Evolutionary conservation across 345 rosid species (phyloP).

Genomic region (Atalantia buxifolia): DNA sequence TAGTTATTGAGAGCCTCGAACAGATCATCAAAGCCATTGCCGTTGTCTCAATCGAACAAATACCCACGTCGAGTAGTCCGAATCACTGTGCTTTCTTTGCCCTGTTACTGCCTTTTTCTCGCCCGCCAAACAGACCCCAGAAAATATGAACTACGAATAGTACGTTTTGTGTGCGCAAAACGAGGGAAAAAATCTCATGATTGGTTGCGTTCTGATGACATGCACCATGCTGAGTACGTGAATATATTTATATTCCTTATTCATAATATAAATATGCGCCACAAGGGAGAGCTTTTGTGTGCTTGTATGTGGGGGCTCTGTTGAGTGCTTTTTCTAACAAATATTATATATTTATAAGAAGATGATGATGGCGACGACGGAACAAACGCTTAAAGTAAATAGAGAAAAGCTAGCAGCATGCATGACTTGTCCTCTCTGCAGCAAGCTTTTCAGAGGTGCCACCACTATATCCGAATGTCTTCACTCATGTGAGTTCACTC

Average conservation of each 20-base stretch:
- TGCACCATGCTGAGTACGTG: constrained; percentile 32
- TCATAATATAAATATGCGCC: background rate
- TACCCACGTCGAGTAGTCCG: constrained; percentile 14
- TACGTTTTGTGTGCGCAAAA: background rate
- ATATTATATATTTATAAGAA: too few relatives aligned
- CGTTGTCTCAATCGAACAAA: constrained; percentile 30
- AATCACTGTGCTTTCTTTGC: background rate
- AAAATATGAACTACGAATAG: background rate
- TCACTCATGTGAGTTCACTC: constrained; percentile 39
- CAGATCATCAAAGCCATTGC: constrained; percentile 21
- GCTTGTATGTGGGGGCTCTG: background rate
- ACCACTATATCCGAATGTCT: constrained; percentile 57
- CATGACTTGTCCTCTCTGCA: constrained; percentile 48
- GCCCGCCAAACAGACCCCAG: constrained; percentile 16
- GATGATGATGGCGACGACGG: constrained; percentile 11
- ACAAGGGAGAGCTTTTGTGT: background rate
- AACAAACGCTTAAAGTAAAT: constrained; percentile 21
- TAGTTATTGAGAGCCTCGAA: constrained; percentile 19
- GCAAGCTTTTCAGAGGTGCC: constrained; percentile 38
- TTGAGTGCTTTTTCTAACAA: background rate
- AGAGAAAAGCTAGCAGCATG: constrained; percentile 30
- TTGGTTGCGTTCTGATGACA: constrained; percentile 18
- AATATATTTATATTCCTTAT: background rate
- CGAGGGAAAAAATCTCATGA: constrained; percentile 1
- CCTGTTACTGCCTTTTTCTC: constrained; percentile 1